Base-by-base conservation (phyloP, 306 rosid genomes). In the Corylus americana region DNA sequence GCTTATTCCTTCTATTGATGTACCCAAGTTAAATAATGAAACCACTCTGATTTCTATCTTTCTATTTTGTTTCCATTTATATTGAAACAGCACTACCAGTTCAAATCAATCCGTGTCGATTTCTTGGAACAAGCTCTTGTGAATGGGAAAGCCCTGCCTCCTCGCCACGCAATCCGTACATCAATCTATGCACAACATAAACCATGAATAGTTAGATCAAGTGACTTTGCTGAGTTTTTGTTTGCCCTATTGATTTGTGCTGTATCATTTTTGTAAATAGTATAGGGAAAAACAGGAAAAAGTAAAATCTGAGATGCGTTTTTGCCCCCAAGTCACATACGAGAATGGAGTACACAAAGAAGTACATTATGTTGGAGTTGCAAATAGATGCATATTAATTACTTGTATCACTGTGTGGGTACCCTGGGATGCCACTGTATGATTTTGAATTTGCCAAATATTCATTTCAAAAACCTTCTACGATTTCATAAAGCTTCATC, bases 41-140 rank as follows among this genome's bases (percentile, higher is more conserved):
- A 10, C 8, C 57, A 53, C 73, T 81, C 83, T 86, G 84, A 80
- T 61, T 74, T 13, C 27, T 50, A 37, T 16, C 63, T 67, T 69
- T 55, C 55, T 71, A 47, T 82, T 74, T 39, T 55, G 51, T 55
- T 47, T 53, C 64, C 39, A 10, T 85, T 74, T 69, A 1, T 78
- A 16, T 78, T 31, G 63, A 20, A 45, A 79, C 87, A 95, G 98
- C 86, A 67, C 61, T 92, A 91, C 87, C 85, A 83, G 78, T 91
- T 93, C 94, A 93, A 89, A 67, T 92, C 96, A 51, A 83, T 93
- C 77, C 98, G 92, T 14, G 85, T 91, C 84, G 98, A 95, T 88
- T 92, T 92, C 94, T 73, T 85, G 71, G 95, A 91, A 73, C 98
- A 95, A 85, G 57, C 92, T 77, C 90, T 91, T 77, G 97, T 92